These are phyloP conservation scores for Alternaria triticina DNA, from an alignment of 2,329 filamentous ascomycete species.

Conservation along the genomic window DNA sequence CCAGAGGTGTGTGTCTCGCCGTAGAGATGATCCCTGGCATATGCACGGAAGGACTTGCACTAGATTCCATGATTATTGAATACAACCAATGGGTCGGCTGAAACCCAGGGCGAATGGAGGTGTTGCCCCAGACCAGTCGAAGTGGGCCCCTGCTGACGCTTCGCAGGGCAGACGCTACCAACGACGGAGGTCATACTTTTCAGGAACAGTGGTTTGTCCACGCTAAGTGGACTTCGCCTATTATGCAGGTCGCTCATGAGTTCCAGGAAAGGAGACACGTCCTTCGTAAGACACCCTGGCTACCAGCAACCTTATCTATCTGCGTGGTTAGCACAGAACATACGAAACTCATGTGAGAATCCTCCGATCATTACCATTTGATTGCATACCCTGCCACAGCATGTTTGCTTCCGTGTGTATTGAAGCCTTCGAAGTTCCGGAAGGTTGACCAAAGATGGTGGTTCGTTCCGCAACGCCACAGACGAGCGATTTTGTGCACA, in stretches of 20 bases:
- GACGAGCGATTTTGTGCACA: background rate
- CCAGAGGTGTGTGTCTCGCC: slow-evolving; percentile 1
- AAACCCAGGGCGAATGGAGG: slow-evolving; percentile 1
- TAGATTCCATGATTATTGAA: slow-evolving; percentile 5
- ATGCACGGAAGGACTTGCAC: slow-evolving; percentile 5
- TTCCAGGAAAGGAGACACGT: background rate
- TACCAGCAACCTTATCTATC: background rate
- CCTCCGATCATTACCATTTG: background rate
- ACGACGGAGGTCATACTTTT: slow-evolving; percentile 7
- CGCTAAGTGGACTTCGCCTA: slow-evolving; percentile 4
- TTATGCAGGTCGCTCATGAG: slow-evolving; percentile 2
- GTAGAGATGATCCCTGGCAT: slow-evolving; percentile 6
- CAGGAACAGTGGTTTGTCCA: background rate
- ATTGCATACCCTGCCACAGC: background rate
- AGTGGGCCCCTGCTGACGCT: slow-evolving; percentile 1
- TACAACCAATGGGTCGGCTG: slow-evolving; percentile 6
- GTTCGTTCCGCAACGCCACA: background rate
- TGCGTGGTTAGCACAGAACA: background rate
- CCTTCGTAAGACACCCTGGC: background rate
- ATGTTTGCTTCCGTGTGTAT: background rate
- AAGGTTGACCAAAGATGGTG: slow-evolving; percentile 3
- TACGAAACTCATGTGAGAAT: background rate
- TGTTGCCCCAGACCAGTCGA: slow-evolving; percentile 5
- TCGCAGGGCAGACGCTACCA: background rate
- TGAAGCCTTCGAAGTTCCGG: background rate